Percentiles rank a stretch among this genome's conserved stretches.
Conservation (phyloP, 441 rosid species). For the Francoa sonchifolia region DNA sequence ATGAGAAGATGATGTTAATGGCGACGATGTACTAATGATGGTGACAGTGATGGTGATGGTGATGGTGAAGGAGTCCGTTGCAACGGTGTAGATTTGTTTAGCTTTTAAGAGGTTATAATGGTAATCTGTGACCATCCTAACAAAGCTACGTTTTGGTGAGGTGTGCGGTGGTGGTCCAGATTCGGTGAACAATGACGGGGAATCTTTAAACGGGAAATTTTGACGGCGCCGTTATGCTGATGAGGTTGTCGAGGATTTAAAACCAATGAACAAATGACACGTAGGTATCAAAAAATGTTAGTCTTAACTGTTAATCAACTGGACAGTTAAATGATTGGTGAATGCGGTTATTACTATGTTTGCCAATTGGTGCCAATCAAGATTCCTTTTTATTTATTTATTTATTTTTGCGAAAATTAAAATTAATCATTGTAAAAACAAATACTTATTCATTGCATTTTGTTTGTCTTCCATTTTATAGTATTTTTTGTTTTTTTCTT, state of each 20-base stretch:
- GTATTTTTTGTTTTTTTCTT: no score
- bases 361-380: no score
- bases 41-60: slow-evolving; percentile 11
- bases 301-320: not conserved
- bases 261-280: slow-evolving; percentile 14
- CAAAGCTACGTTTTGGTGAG: not conserved
- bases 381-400: no score
- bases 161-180: slow-evolving; percentile 41
- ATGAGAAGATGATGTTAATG: no score
- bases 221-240: slow-evolving; percentile 78
- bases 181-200: slow-evolving; percentile 43
- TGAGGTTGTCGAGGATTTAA: slow-evolving; percentile 6
- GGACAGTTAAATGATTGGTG: no score
- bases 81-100: slow-evolving; percentile 32
- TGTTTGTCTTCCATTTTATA: no score
- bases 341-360: no score
- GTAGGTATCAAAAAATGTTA: slow-evolving; percentile 13
- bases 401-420: no score
- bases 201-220: slow-evolving; percentile 38
- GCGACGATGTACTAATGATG: slow-evolving; percentile 8
- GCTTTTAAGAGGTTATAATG: slow-evolving; percentile 9
- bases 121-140: not conserved
- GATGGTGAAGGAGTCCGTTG: slow-evolving; percentile 11
- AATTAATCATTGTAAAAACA: no score
- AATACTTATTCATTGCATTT: no score